Base-by-base conservation (phyloP, 352 stramenopile genomes). In the Thraustochytrium sp. region DNA sequence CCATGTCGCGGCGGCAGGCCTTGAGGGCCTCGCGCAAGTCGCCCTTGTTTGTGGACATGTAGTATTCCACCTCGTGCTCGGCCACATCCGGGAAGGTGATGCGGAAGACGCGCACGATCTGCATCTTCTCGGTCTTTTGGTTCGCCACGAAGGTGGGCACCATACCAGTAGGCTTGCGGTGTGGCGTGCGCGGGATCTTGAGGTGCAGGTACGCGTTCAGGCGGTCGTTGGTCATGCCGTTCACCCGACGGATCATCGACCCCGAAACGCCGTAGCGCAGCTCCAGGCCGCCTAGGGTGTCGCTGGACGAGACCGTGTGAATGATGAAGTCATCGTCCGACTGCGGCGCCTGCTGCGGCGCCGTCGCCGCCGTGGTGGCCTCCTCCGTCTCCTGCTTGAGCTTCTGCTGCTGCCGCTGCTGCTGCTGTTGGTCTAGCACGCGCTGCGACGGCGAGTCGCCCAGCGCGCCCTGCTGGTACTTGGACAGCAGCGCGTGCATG, bases 61-160 rank as follows among this genome's bases (percentile, higher is more conserved):
- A 80, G 1, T 18, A 68, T 23, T 80, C 68, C 26, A 80, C 40
- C 38, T 80, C 68, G 37, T 80, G 48, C 26, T 61, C 46, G n/a
- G 36, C 31, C 21, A 80, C n/a, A 11, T 80, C 68, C 21, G 68
- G 68, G 16, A 68, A 80, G 51, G 18, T 46, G 1, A 80, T 72
- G 9, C 68, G 34, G 49, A 80, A 80, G 48, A 80, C 34, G 51
- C 68, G 68, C 68, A 63, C 16, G 38, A 80, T 80, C 68, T 80
- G 68, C 53, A 80, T 61, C 49, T 64, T 61, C 31, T 80, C 68
- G 3, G 68, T 80, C 42, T 51, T 44, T 34, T 80, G 3, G 68
- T 80, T 44, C 8, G 63, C 9, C 4, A 63, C 26, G 4, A 46
- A 11, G n/a, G 68, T 51, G 49, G 68, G 68, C 53, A 21, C 40